Evolutionary conservation across 371 early-diverging fungal species (phyloP).

Genomic region (Mucor lusitanicus): DNA sequence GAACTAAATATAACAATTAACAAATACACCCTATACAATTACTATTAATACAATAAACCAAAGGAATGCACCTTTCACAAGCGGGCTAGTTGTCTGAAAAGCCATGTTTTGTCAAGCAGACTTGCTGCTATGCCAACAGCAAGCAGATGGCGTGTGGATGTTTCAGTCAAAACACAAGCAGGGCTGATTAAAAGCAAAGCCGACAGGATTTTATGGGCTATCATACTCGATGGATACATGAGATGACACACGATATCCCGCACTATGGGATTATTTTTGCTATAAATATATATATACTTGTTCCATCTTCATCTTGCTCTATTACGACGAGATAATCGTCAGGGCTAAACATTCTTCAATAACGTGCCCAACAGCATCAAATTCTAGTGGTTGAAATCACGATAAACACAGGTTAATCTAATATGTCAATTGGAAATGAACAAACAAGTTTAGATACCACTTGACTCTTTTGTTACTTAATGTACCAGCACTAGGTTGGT

Average conservation of each 20-base stretch:
- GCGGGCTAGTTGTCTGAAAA: no score
- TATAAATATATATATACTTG: neutral
- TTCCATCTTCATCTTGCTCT: neutral
- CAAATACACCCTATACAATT: neutral
- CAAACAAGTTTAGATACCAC: neutral
- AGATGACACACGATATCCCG: neutral
- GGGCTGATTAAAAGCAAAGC: no score
- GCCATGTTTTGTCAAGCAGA: no score
- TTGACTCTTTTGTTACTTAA: neutral
- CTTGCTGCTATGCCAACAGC: no score
- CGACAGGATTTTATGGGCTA: no score
- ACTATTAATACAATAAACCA: conserved; percentile 1
- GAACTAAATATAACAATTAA: conserved; percentile 7
- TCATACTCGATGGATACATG: no score
- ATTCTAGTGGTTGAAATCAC: neutral
- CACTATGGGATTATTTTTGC: neutral
- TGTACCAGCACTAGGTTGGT: neutral
- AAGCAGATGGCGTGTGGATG: no score
- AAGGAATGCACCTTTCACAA: neutral
- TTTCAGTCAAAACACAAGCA: no score
- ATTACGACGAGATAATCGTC: neutral
- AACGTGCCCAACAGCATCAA: neutral
- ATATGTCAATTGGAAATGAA: neutral
- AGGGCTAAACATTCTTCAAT: neutral
- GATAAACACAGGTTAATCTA: neutral